These are phyloP conservation scores for Teratosphaeria viscida DNA, from an alignment of 2,329 filamentous ascomycete species.

Conservation along the genomic window DNA sequence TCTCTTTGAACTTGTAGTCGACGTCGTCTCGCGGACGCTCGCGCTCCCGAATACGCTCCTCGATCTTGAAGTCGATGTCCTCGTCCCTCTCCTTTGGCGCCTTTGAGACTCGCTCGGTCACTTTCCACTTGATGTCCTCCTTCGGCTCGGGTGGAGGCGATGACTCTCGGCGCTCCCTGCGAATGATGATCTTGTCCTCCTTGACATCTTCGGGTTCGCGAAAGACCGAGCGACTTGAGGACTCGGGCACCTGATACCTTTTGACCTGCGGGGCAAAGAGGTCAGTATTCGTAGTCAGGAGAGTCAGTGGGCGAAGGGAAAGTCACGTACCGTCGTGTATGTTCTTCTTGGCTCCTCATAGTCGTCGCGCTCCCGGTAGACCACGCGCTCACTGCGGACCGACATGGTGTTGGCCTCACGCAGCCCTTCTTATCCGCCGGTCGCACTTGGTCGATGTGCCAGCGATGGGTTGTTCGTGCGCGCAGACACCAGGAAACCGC, in stretches of 20 bases:
- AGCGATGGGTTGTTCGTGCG: background rate
- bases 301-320: background rate
- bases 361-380: conserved; percentile 35
- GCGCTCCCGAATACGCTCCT: conserved; percentile 10
- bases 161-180: conserved; percentile 26
- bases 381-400: conserved; percentile 24
- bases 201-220: conserved; percentile 27
- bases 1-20: conserved; percentile 31
- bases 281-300: background rate
- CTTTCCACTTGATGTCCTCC: conserved; percentile 1
- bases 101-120: background rate
- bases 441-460: background rate
- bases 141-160: conserved; percentile 4
- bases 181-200: conserved; percentile 40
- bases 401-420: conserved; percentile 23
- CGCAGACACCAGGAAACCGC: too few relatives aligned
- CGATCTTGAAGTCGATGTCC: conserved; percentile 15
- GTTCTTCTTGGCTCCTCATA: conserved; percentile 31
- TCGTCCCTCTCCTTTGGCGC: conserved; percentile 8
- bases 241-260: conserved; percentile 48
- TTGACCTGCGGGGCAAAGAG: conserved; percentile 31
- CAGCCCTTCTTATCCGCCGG: background rate
- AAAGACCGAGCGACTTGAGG: conserved; percentile 19
- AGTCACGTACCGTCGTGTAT: conserved; percentile 28
- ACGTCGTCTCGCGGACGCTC: conserved; percentile 15